These are phyloP conservation scores for Mucor plumbeus DNA, from an alignment of 371 early-diverging fungal genomes.

Conservation along the genomic window DNA sequence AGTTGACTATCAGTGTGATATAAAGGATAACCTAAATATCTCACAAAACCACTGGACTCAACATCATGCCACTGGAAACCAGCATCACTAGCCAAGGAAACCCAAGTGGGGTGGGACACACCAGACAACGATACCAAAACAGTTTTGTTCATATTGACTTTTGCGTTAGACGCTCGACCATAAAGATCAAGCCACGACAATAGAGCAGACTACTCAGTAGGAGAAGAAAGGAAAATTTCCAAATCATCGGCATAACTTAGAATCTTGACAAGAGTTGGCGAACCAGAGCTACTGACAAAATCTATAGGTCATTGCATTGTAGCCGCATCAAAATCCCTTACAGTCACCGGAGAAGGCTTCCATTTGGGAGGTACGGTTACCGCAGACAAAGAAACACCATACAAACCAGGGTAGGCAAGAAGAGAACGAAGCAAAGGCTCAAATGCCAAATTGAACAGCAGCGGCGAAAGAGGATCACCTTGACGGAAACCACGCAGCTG, in stretches of 20 bases:
- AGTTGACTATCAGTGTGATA: not conserved
- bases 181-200: not conserved
- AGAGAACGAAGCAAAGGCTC: slow-evolving; percentile 26
- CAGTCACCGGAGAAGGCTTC: not conserved
- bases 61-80: slow-evolving; percentile 8
- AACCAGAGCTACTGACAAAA: not conserved
- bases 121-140: slow-evolving; percentile 18
- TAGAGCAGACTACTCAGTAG: not conserved
- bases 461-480: slow-evolving; percentile 26
- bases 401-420: not conserved
- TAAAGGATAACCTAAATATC: slow-evolving; percentile 25
- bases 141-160: slow-evolving; percentile 16
- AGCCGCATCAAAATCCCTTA: not conserved
- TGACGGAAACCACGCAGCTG: slow-evolving; percentile 29
- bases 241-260: not conserved
- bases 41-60: not conserved
- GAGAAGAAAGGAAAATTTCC: not conserved
- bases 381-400: not conserved
- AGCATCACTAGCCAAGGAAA: not conserved
- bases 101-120: not conserved
- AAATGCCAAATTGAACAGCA: slow-evolving; percentile 30
- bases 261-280: not conserved
- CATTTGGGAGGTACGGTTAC: not conserved
- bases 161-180: slow-evolving; percentile 14
- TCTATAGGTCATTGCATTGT: not conserved